Percentiles rank a stretch among this genome's conserved stretches.
These are phyloP conservation scores for Tetradesmus lagerheimii DNA, from an alignment of 139 green algal genomes.

Conservation along the genomic window DNA sequence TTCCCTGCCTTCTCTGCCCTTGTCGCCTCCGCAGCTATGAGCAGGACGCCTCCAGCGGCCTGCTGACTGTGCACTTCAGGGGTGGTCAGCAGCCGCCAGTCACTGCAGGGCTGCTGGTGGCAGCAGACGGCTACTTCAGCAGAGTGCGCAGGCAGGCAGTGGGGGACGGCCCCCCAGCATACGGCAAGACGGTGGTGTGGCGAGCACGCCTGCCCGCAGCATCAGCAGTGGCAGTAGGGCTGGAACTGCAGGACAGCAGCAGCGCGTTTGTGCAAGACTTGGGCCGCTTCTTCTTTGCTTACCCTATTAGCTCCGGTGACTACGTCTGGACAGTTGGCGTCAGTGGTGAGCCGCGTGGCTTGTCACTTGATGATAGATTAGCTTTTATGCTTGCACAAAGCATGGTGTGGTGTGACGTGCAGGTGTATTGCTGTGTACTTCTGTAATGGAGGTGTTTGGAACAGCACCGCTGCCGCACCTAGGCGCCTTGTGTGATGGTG, in stretches of 20 bases:
- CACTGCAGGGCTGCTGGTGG: not conserved
- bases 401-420: not conserved
- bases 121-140: constrained; percentile 50
- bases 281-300: constrained; percentile 12
- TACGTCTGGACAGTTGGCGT: constrained; percentile 47
- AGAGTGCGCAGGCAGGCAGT: constrained; percentile 45
- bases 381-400: not conserved
- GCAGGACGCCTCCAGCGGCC: not conserved
- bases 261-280: constrained; percentile 24
- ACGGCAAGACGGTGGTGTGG: constrained; percentile 23
- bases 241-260: not conserved
- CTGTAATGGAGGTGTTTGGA: no score
- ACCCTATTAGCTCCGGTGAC: constrained; percentile 40
- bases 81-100: not conserved
- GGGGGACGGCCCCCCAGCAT: constrained; percentile 48
- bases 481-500: no score
- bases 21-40: not conserved
- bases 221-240: not conserved
- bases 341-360: not conserved
- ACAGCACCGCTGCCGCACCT: no score
- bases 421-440: not conserved
- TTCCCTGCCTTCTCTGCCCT: not conserved
- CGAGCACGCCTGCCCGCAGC: constrained; percentile 25
- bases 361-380: not conserved
- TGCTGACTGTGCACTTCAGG: not conserved